phyloP scores from a whole-genome alignment of 1,284 basidiomycete species.

The Amylostereum chailletii region DNA sequence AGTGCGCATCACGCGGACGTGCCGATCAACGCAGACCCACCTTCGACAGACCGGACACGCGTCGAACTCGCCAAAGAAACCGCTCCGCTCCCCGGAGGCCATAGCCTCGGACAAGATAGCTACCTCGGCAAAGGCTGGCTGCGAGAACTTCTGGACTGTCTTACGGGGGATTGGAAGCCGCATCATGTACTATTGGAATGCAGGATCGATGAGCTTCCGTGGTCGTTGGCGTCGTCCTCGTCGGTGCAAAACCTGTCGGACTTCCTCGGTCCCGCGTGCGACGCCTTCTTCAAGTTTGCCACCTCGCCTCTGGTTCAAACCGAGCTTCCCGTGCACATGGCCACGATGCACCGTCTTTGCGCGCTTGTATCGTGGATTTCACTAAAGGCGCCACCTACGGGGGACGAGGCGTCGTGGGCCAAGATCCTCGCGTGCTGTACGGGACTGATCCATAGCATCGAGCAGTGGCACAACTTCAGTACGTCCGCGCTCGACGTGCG shows the following conservation, averaged over 20 bases:
- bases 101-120: slow-evolving; percentile 19
- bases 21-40: no score
- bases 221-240: slow-evolving; percentile 6
- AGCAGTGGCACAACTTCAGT: slow-evolving; percentile 7
- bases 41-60: no score
- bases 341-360: slow-evolving; percentile 14
- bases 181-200: slow-evolving; percentile 1
- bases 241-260: slow-evolving; percentile 15
- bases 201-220: slow-evolving; percentile 3
- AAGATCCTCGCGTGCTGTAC: slow-evolving; percentile 29
- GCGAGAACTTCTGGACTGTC: slow-evolving; percentile 36
- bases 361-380: slow-evolving; percentile 21
- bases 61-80: no score
- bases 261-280: slow-evolving; percentile 14
- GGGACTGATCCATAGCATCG: slow-evolving; percentile 32
- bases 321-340: slow-evolving; percentile 20
- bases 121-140: slow-evolving; percentile 53
- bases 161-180: slow-evolving; percentile 17
- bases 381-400: slow-evolving; percentile 7
- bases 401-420: slow-evolving; percentile 18
- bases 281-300: slow-evolving; percentile 18
- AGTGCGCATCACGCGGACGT: no score
- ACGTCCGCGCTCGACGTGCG: slow-evolving; percentile 1
- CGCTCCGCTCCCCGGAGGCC: no score
- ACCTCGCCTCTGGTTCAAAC: slow-evolving; percentile 28